Evolutionary conservation across 2,329 filamentous ascomycete species (phyloP), one percentile per base, ranked within the genome.

Genomic region (Exophiala lecanii-corni): DNA sequence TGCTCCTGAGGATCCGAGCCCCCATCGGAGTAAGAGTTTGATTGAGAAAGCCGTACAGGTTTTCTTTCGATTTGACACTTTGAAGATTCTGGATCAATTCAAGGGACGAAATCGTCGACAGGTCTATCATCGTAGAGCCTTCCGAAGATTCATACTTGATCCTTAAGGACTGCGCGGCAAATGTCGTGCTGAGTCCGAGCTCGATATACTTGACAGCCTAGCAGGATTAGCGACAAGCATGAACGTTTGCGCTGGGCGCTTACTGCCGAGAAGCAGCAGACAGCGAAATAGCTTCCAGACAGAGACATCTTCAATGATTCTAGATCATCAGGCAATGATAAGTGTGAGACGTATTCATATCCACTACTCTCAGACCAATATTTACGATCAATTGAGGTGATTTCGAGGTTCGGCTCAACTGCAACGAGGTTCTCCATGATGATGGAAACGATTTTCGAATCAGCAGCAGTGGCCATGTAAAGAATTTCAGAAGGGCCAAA

Each of bases 71-170:
- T 53, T 84, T 89, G 1, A 80, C 59, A 54, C 84, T 81, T 9
- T 86, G 81, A 0, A 89, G 60, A 53, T 96, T 98, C 57, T 95
- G 88, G 18, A 97, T 84, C 4, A 98, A 74, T 61, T 98, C 92
- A 2, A 98, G 71, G 0, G 88, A 88, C 26, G 82, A 76, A 19
- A 96, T 87, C 0, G 89, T 94, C 1, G 87, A 84, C 2, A 92
- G 74, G 57, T 96, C 91, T 55, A 97, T 94, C 78, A 94, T 87
- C 89, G 97, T 95, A 1, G 88, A 86, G 17, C 91, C 86, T 59
- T 94, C 86, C 0, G 88, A 89, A 1, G 89, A 84, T 57, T 91
- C 83, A 55, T 94, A 96, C 50, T 81, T 83, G 58, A 97, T 84
- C 3, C 88, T 80, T 21, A 97, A 75, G 15, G 89, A 89, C 59